Evolutionary conservation across 176 grass and related monocot species (phyloP).

Genomic region (Areca catechu): DNA sequence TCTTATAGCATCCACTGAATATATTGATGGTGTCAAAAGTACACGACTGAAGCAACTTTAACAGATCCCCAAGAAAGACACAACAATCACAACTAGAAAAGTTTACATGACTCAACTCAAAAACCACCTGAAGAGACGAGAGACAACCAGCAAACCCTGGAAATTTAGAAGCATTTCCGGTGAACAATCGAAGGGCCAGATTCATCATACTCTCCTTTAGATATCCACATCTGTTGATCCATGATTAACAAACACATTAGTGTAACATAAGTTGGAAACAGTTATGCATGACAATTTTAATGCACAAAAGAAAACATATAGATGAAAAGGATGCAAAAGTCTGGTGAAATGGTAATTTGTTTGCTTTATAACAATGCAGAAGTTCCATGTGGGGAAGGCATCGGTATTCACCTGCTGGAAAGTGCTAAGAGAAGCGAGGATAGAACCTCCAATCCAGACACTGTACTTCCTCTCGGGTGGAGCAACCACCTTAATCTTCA

Average conservation of each 20-base stretch:
- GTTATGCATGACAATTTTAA: not conserved
- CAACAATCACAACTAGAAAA: conserved; percentile 15
- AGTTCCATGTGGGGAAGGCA: too few species aligned
- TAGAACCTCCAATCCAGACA: conserved; percentile 44
- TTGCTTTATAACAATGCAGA: too few species aligned
- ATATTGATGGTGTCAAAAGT: too few species aligned
- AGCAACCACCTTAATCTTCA: conserved; percentile 43
- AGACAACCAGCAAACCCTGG: not conserved
- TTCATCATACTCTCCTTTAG: conserved; percentile 25
- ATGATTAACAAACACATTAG: not conserved
- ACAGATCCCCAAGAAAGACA: not conserved
- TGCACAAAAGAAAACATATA: not conserved
- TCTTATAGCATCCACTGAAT: too few species aligned
- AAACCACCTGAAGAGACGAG: conserved; percentile 13
- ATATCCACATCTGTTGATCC: conserved; percentile 32
- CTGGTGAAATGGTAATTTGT: too few species aligned
- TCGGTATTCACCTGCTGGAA: conserved; percentile 31
- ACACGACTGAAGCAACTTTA: too few species aligned
- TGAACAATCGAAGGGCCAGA: conserved; percentile 25
- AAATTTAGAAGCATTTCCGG: conserved; percentile 31
- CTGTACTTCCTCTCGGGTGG: conserved; percentile 39
- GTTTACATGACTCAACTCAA: conserved; percentile 14
- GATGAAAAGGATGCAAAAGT: too few species aligned
- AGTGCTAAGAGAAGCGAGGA: conserved; percentile 36
- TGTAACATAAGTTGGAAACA: not conserved